Evolutionary conservation across 257 asterid genomes (phyloP).

Genomic region (Paulownia fortunei): DNA sequence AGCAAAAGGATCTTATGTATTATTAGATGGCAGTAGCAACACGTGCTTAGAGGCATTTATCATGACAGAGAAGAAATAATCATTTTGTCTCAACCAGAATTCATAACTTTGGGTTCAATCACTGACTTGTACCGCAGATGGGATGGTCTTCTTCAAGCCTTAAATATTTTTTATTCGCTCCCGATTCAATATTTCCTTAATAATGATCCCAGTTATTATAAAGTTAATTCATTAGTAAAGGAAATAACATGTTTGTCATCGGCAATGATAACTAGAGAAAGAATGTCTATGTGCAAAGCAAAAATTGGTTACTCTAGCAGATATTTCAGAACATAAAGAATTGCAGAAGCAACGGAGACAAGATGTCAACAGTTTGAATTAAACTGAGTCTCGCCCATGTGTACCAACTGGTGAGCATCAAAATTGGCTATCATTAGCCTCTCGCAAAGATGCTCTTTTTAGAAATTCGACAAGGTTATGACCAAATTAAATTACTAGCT

Average conservation of each 20-base stretch:
- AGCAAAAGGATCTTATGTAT: constrained; percentile 11
- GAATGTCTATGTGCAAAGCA: neutral
- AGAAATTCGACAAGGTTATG: neutral
- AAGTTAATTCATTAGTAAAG: neutral
- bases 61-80: constrained; percentile 24
- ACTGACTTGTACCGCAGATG: constrained; percentile 14
- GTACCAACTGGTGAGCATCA: constrained; percentile 13
- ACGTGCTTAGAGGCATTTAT: neutral
- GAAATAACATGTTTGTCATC: neutral
- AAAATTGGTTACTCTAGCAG: neutral
- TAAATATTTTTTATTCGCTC: neutral
- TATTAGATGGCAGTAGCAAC: constrained; percentile 11
- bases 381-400: neutral
- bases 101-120: constrained; percentile 11
- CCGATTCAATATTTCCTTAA: constrained; percentile 4
- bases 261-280: constrained; percentile 18
- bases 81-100: constrained; percentile 16
- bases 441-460: neutral
- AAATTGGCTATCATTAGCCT: neutral
- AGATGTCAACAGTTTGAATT: constrained; percentile 12
- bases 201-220: neutral
- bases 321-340: neutral
- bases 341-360: neutral
- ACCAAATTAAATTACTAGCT: constrained; percentile 15
- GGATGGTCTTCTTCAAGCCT: constrained; percentile 18